Evolutionary conservation across 306 rosid species (phyloP).

Genomic region (Erythrophleum fordii): DNA sequence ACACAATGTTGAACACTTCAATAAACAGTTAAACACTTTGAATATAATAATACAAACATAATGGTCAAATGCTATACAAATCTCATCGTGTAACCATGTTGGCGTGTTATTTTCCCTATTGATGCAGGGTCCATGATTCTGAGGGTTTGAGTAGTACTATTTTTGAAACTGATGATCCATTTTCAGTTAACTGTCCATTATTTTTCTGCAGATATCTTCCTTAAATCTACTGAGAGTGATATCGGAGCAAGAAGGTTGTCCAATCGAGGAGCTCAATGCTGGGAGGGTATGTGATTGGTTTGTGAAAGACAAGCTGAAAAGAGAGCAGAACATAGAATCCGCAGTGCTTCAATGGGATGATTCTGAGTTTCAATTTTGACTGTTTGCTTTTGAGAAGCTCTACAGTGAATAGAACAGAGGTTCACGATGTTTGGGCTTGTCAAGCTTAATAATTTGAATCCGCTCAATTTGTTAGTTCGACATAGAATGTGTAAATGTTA

Average conservation of each 20-base stretch:
- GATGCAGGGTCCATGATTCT: no score
- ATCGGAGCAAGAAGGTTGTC: slow-evolving; percentile 88
- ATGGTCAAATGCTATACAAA: no score
- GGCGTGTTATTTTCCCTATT: no score
- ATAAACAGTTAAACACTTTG: no score
- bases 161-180: no score
- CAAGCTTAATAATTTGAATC: no score
- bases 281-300: slow-evolving; percentile 78
- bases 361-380: slow-evolving; percentile 57
- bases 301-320: slow-evolving; percentile 61
- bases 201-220: slow-evolving; percentile 67
- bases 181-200: background rate
- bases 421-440: background rate
- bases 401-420: no score
- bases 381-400: background rate
- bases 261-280: slow-evolving; percentile 86
- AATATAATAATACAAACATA: no score
- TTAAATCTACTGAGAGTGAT: slow-evolving; percentile 80
- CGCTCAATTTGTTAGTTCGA: no score
- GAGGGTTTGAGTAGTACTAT: background rate
- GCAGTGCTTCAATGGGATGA: slow-evolving; percentile 98
- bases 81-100: no score
- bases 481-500: no score
- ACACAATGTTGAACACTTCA: no score
- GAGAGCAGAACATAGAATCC: slow-evolving; percentile 80